Conservation (phyloP, 495 filamentous ascomycete genomes). For the Staphylotrichum tortipilum region DNA sequence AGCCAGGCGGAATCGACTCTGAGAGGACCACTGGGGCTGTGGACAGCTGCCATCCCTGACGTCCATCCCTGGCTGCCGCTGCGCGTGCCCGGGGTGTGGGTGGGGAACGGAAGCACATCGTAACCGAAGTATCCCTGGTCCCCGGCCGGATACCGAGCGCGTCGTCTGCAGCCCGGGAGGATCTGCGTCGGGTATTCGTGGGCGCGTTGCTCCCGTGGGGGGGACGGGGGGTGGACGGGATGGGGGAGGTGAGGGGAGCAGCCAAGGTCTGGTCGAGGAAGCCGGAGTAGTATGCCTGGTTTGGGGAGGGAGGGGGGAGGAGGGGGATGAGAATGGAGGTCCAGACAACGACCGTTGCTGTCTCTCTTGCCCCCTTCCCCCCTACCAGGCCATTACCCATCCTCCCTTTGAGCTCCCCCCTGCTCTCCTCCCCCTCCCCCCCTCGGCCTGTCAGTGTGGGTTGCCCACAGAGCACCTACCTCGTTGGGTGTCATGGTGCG, state of each 20-base stretch:
- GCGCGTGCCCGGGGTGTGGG: not conserved
- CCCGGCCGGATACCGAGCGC: not conserved
- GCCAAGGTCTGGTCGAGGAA: no score
- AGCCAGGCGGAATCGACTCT: not conserved
- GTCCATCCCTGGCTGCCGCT: not conserved
- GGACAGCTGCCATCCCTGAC: not conserved
- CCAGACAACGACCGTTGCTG: no score
- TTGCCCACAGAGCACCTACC: no score
- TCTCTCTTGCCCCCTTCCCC: no score
- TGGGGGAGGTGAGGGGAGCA: not conserved
- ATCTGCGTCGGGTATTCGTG: conserved; percentile 1
- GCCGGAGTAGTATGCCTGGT: no score
- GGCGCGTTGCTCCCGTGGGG: not conserved
- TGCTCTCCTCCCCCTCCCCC: no score
- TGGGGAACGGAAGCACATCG: not conserved
- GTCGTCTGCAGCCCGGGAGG: not conserved
- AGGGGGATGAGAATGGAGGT: no score
- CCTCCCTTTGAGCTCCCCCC: no score
- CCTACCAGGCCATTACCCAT: no score
- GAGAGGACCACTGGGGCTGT: not conserved
- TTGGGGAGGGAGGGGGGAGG: no score
- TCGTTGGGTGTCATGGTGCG: no score
- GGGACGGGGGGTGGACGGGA: not conserved
- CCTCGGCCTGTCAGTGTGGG: no score
- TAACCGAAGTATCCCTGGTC: not conserved